These are phyloP conservation scores for Schwanniomyces vanrijiae DNA, from an alignment of 805 yeast species.

Conservation along the genomic window DNA sequence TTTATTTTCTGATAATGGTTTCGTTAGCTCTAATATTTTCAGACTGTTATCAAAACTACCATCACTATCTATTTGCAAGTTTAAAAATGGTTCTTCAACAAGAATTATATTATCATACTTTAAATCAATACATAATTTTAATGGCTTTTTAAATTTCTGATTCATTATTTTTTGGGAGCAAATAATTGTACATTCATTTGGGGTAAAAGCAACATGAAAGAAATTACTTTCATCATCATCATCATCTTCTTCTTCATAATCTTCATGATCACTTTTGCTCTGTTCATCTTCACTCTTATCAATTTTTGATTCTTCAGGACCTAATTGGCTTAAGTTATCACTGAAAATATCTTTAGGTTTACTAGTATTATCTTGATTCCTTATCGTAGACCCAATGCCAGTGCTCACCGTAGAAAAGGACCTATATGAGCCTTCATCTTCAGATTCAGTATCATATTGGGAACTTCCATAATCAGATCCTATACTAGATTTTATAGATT, in stretches of 20 bases:
- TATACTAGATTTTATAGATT: conserved; percentile 21
- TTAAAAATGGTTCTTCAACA: conserved; percentile 45
- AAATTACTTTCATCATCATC: conserved; percentile 44
- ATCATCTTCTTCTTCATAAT: conserved; percentile 11
- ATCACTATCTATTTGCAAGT: conserved; percentile 61
- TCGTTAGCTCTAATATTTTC: conserved; percentile 55
- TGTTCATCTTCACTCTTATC: neutral
- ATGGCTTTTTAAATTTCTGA: conserved; percentile 37
- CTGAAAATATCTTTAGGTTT: neutral
- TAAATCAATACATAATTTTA: conserved; percentile 30
- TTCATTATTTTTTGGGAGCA: conserved; percentile 43
- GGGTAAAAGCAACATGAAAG: conserved; percentile 62
- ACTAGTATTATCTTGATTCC: neutral
- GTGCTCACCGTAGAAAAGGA: neutral
- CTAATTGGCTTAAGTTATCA: neutral
- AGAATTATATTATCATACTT: conserved; percentile 38
- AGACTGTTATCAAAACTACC: conserved; percentile 52
- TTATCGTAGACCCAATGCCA: neutral
- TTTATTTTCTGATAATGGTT: conserved; percentile 55
- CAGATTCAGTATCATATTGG: conserved; percentile 4
- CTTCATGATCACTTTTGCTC: neutral
- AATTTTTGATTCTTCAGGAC: conserved; percentile 3
- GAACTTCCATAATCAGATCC: conserved; percentile 11
- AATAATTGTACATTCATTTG: conserved; percentile 62
- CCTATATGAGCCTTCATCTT: neutral